Base-by-base conservation (phyloP, 768 basidiomycete genomes). In the Suillus bovinus region DNA sequence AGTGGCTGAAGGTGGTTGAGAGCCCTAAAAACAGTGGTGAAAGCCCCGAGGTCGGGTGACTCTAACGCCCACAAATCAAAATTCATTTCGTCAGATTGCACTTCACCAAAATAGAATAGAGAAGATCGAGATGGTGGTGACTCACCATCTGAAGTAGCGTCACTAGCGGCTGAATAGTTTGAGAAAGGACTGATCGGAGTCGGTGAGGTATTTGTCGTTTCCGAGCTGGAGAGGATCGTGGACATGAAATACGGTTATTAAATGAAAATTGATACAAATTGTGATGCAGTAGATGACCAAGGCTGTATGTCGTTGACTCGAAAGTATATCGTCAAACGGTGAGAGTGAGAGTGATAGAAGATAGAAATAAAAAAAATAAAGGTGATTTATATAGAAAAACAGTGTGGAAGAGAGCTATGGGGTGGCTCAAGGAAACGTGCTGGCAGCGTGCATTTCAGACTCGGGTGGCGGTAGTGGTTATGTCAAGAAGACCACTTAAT, bases 11-110 rank as follows among this genome's bases (percentile, higher is more conserved):
- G 70, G 60, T 87, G 81, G 22, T 77, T 80, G 74, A 86, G 78
- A 60, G 86, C 89, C n/a, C 88, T 81, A 52, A 91, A 82, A 27
- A 91, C 87, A 39, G 84, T 79, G 16, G 79, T 83, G 72, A 91
- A 91, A 10, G 87, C 87, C 8, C 90, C 90, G 9, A 91, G 80
- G 73, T 90, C 88, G 47, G 89, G 89, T 62, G 83, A 81, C 71
- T 90, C 83, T 85, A 73, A 59, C 38, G 38, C 39, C 58, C 22
- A 34, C n/a, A 29, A 59, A 59, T 34, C 16, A 46, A 22, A 46
- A 22, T 46, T 22, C 2, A 46, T 46, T n/a, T 16, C 14, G 27
- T 47, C 16, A 47, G 44, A 49, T 34, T 31, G 29, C 3, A 38
- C 46, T 54, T 27, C 53, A 39, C 52, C 17, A 27, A 47, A 44